These are phyloP conservation scores for Ampelomyces quisqualis DNA, from an alignment of 2,329 filamentous ascomycete species.

Conservation along the genomic window DNA sequence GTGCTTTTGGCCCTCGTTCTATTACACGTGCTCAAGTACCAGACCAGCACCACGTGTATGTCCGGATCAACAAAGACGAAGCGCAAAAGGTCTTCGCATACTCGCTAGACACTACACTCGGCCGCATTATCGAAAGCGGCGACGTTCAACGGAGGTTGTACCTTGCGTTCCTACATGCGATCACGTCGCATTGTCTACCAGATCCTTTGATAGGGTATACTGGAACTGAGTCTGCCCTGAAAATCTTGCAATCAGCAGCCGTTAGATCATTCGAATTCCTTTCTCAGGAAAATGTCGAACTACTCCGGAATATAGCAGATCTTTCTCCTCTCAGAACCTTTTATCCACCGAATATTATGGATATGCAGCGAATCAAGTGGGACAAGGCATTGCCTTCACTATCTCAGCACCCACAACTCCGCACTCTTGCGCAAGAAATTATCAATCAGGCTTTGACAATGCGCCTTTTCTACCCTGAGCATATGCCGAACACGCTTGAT, in stretches of 20 bases:
- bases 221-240: slow-evolving; percentile 57
- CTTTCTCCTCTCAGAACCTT: slow-evolving; percentile 44
- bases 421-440: slow-evolving; percentile 20
- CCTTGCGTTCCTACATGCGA: slow-evolving; percentile 54
- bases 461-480: slow-evolving; percentile 15
- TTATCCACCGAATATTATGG: slow-evolving; percentile 47
- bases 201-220: slow-evolving; percentile 54
- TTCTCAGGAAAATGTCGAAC: slow-evolving; percentile 4
- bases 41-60: slow-evolving; percentile 8
- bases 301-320: slow-evolving; percentile 29
- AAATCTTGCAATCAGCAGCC: slow-evolving; percentile 52
- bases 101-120: slow-evolving; percentile 52
- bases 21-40: slow-evolving; percentile 7
- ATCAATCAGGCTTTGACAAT: slow-evolving; percentile 23
- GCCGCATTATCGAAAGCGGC: slow-evolving; percentile 54
- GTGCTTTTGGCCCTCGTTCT: slow-evolving; percentile 5
- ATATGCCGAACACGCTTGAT: background rate
- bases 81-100: slow-evolving; percentile 47
- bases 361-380: slow-evolving; percentile 52
- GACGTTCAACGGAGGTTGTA: slow-evolving; percentile 55
- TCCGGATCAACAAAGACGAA: slow-evolving; percentile 15
- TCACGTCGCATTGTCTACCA: slow-evolving; percentile 55
- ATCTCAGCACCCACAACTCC: slow-evolving; percentile 36
- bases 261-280: slow-evolving; percentile 52
- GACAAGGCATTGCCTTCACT: slow-evolving; percentile 39